Base-by-base conservation (phyloP, 2,329 filamentous ascomycete species). In the Fusarium abutilonis region DNA sequence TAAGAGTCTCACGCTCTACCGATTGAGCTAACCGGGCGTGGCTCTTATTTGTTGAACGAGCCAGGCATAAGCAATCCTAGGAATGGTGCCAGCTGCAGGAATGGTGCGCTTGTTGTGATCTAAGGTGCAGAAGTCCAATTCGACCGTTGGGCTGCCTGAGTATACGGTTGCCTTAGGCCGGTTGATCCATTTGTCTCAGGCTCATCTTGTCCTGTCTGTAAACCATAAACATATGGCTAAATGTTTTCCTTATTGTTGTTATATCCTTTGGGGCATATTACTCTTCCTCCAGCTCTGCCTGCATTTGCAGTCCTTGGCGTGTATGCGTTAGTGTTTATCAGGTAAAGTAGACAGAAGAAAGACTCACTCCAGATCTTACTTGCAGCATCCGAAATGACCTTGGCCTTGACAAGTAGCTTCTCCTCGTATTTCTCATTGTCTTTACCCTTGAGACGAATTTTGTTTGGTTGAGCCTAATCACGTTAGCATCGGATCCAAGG, bases 1-100 rank as follows among this genome's bases (percentile, higher is more conserved):
- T 83, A 82, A 83, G 85, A 88, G 86, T 87, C 85, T 86, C 81
- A 87, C 85, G 85, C 85, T 88, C 85, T 88, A 87, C 70, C 71
- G 71, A 73, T 73, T 71, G 69, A 73, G 67, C 69, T 70, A 71
- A 69, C 68, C 69, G 75, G 72, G 74, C 73, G 75, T 75, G 75
- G 56, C 55, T 60, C 56, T 60, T 39, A 43, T 59, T 54, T n/a
- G 23, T 26, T 26, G 23, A 26, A 26, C 23, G 23, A 26, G 2
- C 23, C 3, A 26, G 6, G 8, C 23, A 26, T 26, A 26, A 8
- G 23, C 8, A 26, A 8, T 7, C 23, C 23, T 26, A 26, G 6
- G 23, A 26, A 26, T 6, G 8, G 8, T 7, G 8, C 23, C 21
- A 23, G 21, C 4, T 23, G 21, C 21, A 6, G 21, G 21, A 23